These are phyloP conservation scores for Lachnellula hyalina DNA, from an alignment of 2,329 filamentous ascomycete species.

Conservation along the genomic window DNA sequence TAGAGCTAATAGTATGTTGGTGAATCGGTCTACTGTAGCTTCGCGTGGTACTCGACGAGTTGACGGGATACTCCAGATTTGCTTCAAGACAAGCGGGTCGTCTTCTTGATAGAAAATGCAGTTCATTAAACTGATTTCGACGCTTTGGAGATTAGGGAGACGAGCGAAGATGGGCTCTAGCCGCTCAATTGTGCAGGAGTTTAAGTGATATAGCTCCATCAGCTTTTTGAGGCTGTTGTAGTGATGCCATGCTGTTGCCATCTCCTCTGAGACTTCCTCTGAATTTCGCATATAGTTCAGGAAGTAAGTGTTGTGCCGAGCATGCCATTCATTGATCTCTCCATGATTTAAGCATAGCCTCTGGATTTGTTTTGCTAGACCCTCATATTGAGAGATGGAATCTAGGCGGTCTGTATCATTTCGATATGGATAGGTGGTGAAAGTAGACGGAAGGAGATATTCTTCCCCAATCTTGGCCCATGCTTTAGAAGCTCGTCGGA, in stretches of 20 bases:
- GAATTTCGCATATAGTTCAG: conserved; percentile 24
- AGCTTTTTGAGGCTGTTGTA: conserved; percentile 28
- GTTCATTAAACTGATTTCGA: conserved; percentile 20
- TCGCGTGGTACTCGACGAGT: conserved; percentile 20
- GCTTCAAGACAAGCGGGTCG: conserved; percentile 13
- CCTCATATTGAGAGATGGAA: conserved; percentile 19
- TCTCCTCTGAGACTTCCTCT: conserved; percentile 23
- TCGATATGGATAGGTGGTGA: conserved; percentile 19
- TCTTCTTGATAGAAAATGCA: conserved; percentile 18
- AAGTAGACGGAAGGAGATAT: conserved; percentile 20
- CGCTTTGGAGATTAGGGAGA: conserved; percentile 17
- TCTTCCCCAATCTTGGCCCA: conserved; percentile 23
- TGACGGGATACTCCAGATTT: conserved; percentile 25
- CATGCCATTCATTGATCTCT: conserved; percentile 29
- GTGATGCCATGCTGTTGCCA: conserved; percentile 28
- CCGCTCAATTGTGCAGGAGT: conserved; percentile 13
- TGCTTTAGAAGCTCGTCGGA: conserved; percentile 19
- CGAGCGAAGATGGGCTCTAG: conserved; percentile 15
- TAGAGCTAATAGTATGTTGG: conserved; percentile 16
- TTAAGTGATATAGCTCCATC: conserved; percentile 24
- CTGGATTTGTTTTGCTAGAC: conserved; percentile 17
- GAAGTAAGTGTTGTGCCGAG: conserved; percentile 28
- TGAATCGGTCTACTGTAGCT: conserved; percentile 21
- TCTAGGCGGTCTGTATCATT: conserved; percentile 21
- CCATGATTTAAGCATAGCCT: conserved; percentile 22